Base-by-base conservation (phyloP, 1,284 basidiomycete genomes). In the Fomitopsis pinicola region DNA sequence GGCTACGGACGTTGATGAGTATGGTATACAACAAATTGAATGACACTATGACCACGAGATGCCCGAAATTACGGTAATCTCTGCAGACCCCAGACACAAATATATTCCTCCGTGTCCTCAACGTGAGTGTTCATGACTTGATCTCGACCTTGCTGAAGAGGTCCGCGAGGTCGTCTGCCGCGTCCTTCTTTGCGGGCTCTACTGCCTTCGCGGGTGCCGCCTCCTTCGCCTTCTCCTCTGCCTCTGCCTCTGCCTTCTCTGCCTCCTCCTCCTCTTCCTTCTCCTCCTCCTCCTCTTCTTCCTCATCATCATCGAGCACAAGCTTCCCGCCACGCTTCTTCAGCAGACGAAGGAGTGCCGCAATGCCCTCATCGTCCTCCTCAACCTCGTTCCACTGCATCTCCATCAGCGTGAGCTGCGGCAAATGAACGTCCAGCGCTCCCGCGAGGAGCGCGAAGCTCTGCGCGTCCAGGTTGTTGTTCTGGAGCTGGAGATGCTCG, bases 361-460 rank as follows among this genome's bases (percentile, higher is more conserved):
- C 83, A 42, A 95, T 77, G 69, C 85, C 81, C 61, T 68, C 68
- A 42, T 92, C 91, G 59, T 95, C 92, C 54, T 92, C 89, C 45
- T 92, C 89, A 42, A 85, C 83, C 46, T 94, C 88, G 72, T 98
- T 97, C 76, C 92, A 93, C 72, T 95, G 94, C 62, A 97, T 70
- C 74, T 97, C 95, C 60, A 97, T 75, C 58, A 75, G 78, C 71
- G 78, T 88, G 61, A 97, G 74, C 55, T 75, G 75, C 58, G 75
- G 76, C 61, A 91, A 78, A 63, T 86, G 84, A 57, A 81, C 77
- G 3, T 80, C 77, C 62, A 97, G 85, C 2, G 84, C 87, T 42
- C 82, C 75, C 1, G 88, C 85, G 42, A 98, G 79, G 6, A 92
- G 72, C 52, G 82, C 78, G 60, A 94, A 87, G 12, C 91, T 82